phyloP scores from a whole-genome alignment of 73 alveolate genomes.

The Tetrahymena thermophila region DNA sequence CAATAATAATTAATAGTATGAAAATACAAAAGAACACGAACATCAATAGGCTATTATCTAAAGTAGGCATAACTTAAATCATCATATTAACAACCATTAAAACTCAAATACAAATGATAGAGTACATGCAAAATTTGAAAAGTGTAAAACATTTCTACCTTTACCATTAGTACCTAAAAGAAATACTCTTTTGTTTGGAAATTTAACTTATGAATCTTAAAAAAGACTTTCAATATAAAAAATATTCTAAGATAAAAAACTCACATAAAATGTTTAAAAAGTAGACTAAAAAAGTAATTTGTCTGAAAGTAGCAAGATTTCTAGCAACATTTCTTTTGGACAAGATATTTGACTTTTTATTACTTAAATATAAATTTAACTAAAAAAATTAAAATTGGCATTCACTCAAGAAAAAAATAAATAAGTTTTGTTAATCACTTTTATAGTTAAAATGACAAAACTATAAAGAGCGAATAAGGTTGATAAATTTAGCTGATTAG shows the following conservation, averaged over 20 bases:
- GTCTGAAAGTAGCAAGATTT: neutral
- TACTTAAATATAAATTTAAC: too few relatives aligned
- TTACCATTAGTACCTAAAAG: neutral
- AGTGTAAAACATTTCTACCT: neutral
- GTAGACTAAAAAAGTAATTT: neutral
- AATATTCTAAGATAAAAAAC: too few relatives aligned
- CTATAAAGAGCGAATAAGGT: too few relatives aligned
- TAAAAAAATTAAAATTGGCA: too few relatives aligned
- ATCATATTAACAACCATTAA: too few relatives aligned
- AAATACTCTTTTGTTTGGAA: neutral
- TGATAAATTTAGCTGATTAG: too few relatives aligned
- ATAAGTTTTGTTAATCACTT: too few relatives aligned
- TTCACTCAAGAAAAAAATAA: too few relatives aligned
- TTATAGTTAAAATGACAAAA: too few relatives aligned
- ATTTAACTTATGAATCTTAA: neutral
- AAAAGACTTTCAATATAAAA: neutral
- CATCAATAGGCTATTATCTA: neutral
- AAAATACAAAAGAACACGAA: neutral
- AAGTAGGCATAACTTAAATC: neutral
- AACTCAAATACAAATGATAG: too few relatives aligned
- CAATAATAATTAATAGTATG: neutral
- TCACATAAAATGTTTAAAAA: too few relatives aligned
- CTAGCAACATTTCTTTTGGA: neutral
- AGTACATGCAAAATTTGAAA: neutral
- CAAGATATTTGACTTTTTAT: neutral